Evolutionary conservation across 352 stramenopile species (phyloP).

Genomic region (Globisporangium parvum): DNA sequence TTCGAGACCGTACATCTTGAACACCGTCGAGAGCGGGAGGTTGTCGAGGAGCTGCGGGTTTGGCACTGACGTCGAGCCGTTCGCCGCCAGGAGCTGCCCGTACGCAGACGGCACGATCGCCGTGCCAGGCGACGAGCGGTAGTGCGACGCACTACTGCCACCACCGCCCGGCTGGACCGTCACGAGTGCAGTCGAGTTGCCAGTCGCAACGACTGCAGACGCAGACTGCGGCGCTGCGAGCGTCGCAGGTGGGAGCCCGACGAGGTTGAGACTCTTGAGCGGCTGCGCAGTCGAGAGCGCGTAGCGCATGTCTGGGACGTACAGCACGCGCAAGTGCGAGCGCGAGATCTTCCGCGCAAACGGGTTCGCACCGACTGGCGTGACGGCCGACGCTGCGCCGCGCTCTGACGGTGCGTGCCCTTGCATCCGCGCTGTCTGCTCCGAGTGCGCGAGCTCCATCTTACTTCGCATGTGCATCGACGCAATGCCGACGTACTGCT

Average conservation of each 20-base stretch:
- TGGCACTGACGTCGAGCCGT: slow-evolving; percentile 10
- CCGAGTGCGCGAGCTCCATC: slow-evolving; percentile 74
- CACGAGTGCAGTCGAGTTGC: slow-evolving; percentile 35
- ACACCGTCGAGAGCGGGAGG: slow-evolving; percentile 63
- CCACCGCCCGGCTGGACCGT: slow-evolving; percentile 14
- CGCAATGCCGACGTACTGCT: slow-evolving; percentile 83
- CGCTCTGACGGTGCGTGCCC: slow-evolving; percentile 31
- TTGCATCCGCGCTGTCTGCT: slow-evolving; percentile 72
- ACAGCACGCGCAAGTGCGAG: slow-evolving; percentile 50
- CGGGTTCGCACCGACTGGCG: slow-evolving; percentile 29
- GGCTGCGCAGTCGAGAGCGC: slow-evolving; percentile 49
- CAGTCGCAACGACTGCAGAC: slow-evolving; percentile 6
- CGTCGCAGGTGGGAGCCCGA: slow-evolving; percentile 18
- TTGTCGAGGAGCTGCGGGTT: slow-evolving; percentile 46
- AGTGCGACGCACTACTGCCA: slow-evolving; percentile 11
- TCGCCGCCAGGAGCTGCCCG: slow-evolving; percentile 6
- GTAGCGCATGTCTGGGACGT: slow-evolving; percentile 61
- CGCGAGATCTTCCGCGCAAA: slow-evolving; percentile 55
- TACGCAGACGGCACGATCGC: slow-evolving; percentile 15
- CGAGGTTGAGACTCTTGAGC: slow-evolving; percentile 35
- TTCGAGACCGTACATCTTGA: slow-evolving; percentile 82
- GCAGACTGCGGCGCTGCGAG: slow-evolving; percentile 18
- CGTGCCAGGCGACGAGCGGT: slow-evolving; percentile 13
- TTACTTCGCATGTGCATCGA: slow-evolving; percentile 89
- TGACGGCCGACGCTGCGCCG: slow-evolving; percentile 14